Percentiles rank a stretch among this genome's conserved stretches.
Conservation (phyloP, 192 early-diverging fungal genomes). For the Geranomyces variabilis region DNA sequence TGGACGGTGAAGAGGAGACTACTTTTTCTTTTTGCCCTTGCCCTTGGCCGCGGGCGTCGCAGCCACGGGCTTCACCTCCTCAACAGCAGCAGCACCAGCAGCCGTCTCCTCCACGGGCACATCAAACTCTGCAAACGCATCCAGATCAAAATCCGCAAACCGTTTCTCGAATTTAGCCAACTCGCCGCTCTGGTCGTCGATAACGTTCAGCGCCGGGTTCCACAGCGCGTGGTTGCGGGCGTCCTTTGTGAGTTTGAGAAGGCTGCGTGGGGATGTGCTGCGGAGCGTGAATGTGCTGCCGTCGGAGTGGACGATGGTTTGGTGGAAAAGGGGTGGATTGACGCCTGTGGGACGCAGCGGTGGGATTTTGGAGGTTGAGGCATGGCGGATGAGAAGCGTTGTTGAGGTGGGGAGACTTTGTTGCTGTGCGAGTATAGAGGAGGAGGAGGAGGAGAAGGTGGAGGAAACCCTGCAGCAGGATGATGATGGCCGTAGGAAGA, state of each 20-base stretch:
- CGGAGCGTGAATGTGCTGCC: conserved; percentile 83
- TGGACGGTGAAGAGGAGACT: background rate
- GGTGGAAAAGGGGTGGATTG: conserved; percentile 65
- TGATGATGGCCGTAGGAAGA: too few species aligned
- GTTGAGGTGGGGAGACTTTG: too few species aligned
- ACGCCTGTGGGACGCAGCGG: conserved; percentile 34
- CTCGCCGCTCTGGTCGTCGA: conserved; percentile 76
- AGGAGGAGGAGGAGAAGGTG: too few species aligned
- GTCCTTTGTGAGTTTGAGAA: conserved; percentile 87
- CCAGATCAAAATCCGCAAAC: conserved; percentile 71
- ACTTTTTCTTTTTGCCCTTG: conserved; percentile 27
- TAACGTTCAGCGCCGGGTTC: conserved; percentile 74
- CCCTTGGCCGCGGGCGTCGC: conserved; percentile 21
- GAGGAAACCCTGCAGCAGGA: too few species aligned
- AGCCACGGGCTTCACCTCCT: conserved; percentile 10
- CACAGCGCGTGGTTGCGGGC: conserved; percentile 92
- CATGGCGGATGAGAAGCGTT: background rate
- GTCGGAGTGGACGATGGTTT: conserved; percentile 85
- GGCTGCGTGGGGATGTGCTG: conserved; percentile 82
- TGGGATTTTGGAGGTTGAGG: background rate
- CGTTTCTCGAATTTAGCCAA: conserved; percentile 80
- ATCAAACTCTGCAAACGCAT: conserved; percentile 52
- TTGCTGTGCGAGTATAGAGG: too few species aligned
- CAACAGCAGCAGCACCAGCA: background rate
- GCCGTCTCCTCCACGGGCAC: background rate